Base-by-base conservation (phyloP, 768 basidiomycete species). In the Leccinum longicurvipes region DNA sequence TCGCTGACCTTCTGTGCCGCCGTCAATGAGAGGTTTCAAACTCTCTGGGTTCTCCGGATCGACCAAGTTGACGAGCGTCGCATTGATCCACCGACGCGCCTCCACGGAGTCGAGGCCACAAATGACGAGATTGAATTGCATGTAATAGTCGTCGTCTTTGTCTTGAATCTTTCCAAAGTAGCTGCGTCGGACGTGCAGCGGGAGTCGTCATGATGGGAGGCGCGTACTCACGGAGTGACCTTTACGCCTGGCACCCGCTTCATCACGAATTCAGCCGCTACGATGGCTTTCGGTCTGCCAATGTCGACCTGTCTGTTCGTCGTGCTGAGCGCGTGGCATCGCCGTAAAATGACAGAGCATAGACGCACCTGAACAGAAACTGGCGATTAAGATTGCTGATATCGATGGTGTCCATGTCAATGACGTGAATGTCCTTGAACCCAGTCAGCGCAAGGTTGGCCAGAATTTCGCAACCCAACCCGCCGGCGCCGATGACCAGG, bases 331-430 rank as follows among this genome's bases (percentile, higher is more conserved):
- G 32, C 51, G 27, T 39, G 23, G 17, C 25, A 3, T 44, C 34
- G 29, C 12, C 6, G 45, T 21, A 3, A 15, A 44, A 45, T 6
- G 31, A 2, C 25, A 17, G 25, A 27, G 53, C 45, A 49, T 25
- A 52, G 1, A 11, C 75, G 50, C 61, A 93, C 96, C 97, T 83
- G 77, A 99, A 99, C 23, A 99, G 78, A 72, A 99, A 99, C 74
- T 99, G 97, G 49, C 97, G 83, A 72, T 99, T 99, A 61, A 99
- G 80, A 73, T 99, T 99, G 67, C 94, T 98, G 67, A 99, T 91
- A 74, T 99, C 96, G 70, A 98, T 99, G 15, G 96, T 98, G 78
- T 99, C 96, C 95, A 99, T 98, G 79, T 99, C 97, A 69, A 99
- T 98, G 58, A 99, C 95, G 78, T 98, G 93, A 62, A 98, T 97